phyloP scores from a whole-genome alignment of 2,329 filamentous ascomycete species.

The Alternaria dauci region DNA sequence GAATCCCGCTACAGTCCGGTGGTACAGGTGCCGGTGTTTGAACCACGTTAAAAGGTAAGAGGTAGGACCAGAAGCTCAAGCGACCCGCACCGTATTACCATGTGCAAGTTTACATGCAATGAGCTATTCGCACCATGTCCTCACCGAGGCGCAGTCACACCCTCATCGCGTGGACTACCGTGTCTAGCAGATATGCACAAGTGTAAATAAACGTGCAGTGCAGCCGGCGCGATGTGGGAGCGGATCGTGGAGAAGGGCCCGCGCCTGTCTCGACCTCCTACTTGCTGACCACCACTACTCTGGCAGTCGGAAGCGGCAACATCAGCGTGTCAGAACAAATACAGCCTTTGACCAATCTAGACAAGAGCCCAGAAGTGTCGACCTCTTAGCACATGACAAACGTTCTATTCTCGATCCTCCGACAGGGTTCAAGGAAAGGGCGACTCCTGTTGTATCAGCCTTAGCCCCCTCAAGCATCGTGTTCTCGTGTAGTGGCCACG shows the following conservation, averaged over 20 bases:
- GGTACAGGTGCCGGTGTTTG: conserved; percentile 24
- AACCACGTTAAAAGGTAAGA: conserved; percentile 22
- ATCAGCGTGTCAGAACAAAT: conserved; percentile 10
- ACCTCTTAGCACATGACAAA: conserved; percentile 19
- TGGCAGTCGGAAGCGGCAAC: conserved; percentile 7
- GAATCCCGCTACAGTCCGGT: conserved; percentile 27
- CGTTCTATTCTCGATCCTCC: conserved; percentile 19
- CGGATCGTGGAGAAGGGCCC: conserved; percentile 48
- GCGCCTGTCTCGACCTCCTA: conserved; percentile 44
- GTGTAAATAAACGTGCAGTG: conserved; percentile 54
- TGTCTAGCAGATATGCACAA: conserved; percentile 46
- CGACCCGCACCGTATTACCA: conserved; percentile 38
- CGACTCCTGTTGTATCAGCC: conserved; percentile 29
- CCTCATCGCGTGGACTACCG: conserved; percentile 45
- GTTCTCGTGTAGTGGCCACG: conserved; percentile 36
- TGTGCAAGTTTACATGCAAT: conserved; percentile 28
- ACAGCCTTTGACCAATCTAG: conserved; percentile 16
- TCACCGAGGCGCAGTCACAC: conserved; percentile 39
- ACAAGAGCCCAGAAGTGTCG: conserved; percentile 11
- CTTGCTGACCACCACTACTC: conserved; percentile 48
- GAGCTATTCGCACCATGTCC: conserved; percentile 8
- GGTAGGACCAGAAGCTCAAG: conserved; percentile 36
- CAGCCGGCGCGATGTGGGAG: conserved; percentile 51
- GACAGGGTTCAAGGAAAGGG: conserved; percentile 18
- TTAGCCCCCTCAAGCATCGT: conserved; percentile 31